Conservation (phyloP, 305 asterid genomes). For the Galium porrigens region DNA sequence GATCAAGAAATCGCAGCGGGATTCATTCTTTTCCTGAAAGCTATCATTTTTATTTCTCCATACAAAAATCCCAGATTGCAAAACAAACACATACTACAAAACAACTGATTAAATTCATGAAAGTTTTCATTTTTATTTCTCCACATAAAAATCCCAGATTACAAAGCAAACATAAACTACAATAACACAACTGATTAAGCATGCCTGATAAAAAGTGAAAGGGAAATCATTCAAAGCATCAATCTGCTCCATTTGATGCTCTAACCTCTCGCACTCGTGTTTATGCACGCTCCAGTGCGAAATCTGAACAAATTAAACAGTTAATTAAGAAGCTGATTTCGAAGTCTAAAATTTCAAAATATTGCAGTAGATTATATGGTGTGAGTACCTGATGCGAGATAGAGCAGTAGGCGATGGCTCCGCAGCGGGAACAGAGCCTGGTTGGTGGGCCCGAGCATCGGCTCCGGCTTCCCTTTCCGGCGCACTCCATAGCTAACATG, state of each 20-base stretch:
- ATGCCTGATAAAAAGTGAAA: constrained; percentile 43
- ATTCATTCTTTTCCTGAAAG: constrained; percentile 25
- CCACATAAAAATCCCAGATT: neutral
- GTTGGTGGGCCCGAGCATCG: constrained; percentile 55
- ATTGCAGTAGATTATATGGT: neutral
- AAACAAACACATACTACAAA: neutral
- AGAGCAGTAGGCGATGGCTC: constrained; percentile 70
- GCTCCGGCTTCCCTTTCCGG: constrained; percentile 53
- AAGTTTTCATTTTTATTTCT: neutral
- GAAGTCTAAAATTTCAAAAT: neutral
- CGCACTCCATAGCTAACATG: constrained; percentile 57
- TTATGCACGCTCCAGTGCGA: constrained; percentile 59
- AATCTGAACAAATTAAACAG: constrained; percentile 24
- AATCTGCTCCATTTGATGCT: constrained; percentile 47
- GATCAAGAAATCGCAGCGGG: constrained; percentile 43
- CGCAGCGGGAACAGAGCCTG: constrained; percentile 58
- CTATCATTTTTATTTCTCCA: constrained; percentile 1
- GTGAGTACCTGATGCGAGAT: constrained; percentile 60
- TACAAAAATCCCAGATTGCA: neutral
- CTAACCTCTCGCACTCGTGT: constrained; percentile 50
- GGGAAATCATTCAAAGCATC: constrained; percentile 47
- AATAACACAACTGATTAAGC: constrained; percentile 3
- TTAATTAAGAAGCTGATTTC: neutral
- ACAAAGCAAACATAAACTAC: neutral
- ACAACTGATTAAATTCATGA: constrained; percentile 1